These are phyloP conservation scores for Ammopiptanthus mongolicus DNA, from an alignment of 306 rosid genomes.

Conservation along the genomic window DNA sequence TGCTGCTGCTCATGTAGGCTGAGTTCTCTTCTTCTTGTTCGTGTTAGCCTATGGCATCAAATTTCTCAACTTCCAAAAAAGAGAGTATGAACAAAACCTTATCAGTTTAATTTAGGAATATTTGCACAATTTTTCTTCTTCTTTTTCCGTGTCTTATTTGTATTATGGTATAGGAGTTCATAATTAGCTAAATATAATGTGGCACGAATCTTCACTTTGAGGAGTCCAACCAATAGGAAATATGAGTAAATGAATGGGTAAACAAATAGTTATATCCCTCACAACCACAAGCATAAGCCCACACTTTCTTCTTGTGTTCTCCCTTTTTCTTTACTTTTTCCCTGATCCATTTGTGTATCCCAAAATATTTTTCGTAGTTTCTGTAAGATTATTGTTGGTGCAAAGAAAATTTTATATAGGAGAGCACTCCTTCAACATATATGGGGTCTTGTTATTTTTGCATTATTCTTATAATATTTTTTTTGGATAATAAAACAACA, in stretches of 20 bases:
- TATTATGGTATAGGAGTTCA: neutral
- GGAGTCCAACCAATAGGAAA: neutral
- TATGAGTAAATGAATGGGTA: neutral
- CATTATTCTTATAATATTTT: no score
- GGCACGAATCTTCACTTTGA: neutral
- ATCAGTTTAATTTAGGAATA: slow-evolving; percentile 23
- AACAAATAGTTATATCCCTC: neutral
- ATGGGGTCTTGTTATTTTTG: no score
- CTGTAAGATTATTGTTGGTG: neutral
- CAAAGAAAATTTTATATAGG: neutral
- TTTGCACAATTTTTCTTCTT: neutral
- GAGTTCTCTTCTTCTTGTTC: slow-evolving; percentile 49
- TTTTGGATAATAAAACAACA: no score
- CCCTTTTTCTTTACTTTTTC: neutral
- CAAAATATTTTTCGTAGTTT: neutral
- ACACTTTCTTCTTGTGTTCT: neutral
- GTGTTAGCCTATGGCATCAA: slow-evolving; percentile 48
- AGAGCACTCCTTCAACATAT: neutral
- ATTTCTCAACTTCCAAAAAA: slow-evolving; percentile 52
- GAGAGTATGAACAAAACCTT: slow-evolving; percentile 19
- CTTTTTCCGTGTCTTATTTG: neutral
- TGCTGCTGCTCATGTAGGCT: slow-evolving; percentile 39
- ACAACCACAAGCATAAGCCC: neutral
- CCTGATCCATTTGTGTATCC: neutral
- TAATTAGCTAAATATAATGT: neutral